Base-by-base conservation (phyloP, 1,139 yeast species). In the Magnusiomyces magnusii region DNA sequence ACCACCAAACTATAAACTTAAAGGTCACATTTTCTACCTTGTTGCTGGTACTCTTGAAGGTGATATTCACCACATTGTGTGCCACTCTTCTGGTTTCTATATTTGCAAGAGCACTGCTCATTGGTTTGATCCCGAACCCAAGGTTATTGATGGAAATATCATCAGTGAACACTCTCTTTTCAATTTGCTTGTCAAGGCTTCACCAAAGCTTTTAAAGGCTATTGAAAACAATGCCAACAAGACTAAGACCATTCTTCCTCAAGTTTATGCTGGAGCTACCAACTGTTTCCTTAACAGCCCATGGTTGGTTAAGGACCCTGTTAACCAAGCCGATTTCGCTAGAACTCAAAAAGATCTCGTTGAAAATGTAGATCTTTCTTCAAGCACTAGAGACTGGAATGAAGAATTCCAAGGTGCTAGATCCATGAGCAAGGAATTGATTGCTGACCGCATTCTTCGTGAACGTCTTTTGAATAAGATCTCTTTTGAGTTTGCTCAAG, bases 401-500 rank as follows among this genome's bases (percentile, higher is more conserved):
- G 96, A 87, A 65, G 97, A 93, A 66, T 83, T 85, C 67, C 98
- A 93, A 75, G 78, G 89, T 5, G 79, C 90, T 56, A 81, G 84
- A 63, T 97, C 90, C 66, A 77, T 90, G 63, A 84, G 89, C 31
- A 77, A 61, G 53, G 61, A 76, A 2, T 73, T 80, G 34, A 72
- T 89, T 60, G 82, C 82, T 60, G 92, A 87, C 63, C 81, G 93
- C 62, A 78, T 91, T 57, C 75, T 85, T 60, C 81, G 93, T 66
- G 99, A 93, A 69, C 84, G 86, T 66, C 75, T 90, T 60, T 75
- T 89, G 63, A 83, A 83, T 69, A 86, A 86, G 69, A 79, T 85
- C n/a, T 78, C 87, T 57, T 83, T 81, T 67, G 97, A 90, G 55
- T 93, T 93, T 75, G 83, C 91, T 34, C 78, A 79, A 28, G 80